Evolutionary conservation across 2,329 filamentous ascomycete species (phyloP).

Genomic region (Penicillium sp.): DNA sequence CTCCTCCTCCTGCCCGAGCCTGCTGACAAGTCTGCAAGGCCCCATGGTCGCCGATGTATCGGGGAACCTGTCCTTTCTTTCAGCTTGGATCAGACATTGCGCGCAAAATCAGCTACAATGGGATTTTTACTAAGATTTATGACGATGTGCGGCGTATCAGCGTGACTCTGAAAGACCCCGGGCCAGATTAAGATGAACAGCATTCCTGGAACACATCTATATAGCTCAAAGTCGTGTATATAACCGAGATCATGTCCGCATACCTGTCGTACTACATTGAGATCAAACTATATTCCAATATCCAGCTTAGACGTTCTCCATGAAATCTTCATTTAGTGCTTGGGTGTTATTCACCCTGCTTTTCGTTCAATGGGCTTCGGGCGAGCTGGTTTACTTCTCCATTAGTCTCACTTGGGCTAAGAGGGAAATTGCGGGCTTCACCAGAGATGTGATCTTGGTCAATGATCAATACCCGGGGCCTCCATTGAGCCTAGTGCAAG

Average conservation of each 20-base stretch:
- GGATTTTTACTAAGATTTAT: neutral
- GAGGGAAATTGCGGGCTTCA: slow-evolving; percentile 23
- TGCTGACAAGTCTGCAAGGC: neutral
- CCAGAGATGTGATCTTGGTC: slow-evolving; percentile 26
- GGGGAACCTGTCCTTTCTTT: neutral
- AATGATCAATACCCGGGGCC: slow-evolving; percentile 34
- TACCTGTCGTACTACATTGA: slow-evolving; percentile 1
- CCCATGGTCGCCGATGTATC: neutral
- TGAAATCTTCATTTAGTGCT: slow-evolving; percentile 2
- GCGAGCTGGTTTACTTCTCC: slow-evolving; percentile 20
- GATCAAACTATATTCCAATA: neutral
- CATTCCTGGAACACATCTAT: neutral
- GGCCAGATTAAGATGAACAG: neutral
- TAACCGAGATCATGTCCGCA: neutral
- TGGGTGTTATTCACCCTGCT: slow-evolving; percentile 7
- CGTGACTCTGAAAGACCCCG: neutral
- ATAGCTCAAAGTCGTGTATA: neutral
- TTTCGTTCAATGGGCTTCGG: slow-evolving; percentile 13
- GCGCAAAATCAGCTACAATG: neutral
- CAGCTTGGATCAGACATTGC: neutral
- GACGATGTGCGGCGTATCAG: neutral
- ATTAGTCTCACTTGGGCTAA: slow-evolving; percentile 26
- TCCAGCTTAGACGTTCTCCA: neutral
- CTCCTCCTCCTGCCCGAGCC: neutral
- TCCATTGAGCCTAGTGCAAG: slow-evolving; percentile 25